Evolutionary conservation across 805 yeast species (phyloP).

Genomic region (Jamesozyma spencerorum): DNA sequence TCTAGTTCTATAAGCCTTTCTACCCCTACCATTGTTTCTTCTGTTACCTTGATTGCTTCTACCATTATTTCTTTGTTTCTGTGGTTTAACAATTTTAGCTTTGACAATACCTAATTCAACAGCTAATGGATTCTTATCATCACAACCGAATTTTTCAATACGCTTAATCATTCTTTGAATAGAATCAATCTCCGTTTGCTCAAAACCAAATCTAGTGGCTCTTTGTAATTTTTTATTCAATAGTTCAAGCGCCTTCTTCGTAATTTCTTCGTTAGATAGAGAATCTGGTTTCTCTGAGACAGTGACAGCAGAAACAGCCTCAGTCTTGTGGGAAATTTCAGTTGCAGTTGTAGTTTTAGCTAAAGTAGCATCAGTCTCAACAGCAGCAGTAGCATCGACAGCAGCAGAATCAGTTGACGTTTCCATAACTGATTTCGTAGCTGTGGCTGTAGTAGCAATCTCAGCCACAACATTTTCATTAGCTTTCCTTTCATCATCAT

Average conservation of each 20-base stretch:
- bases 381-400: neutral
- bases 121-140: conserved; percentile 55
- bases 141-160: conserved; percentile 78
- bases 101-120: conserved; percentile 50
- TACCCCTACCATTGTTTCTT: conserved; percentile 5
- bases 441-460: neutral
- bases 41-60: conserved; percentile 3
- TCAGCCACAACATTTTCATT: neutral
- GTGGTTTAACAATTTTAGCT: conserved; percentile 6
- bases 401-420: conserved; percentile 2
- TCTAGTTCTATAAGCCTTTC: conserved; percentile 1
- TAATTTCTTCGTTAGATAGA: conserved; percentile 60
- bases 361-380: conserved; percentile 5
- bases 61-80: neutral
- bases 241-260: conserved; percentile 56
- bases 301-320: neutral
- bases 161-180: conserved; percentile 40
- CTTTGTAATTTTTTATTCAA: conserved; percentile 60
- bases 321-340: conserved; percentile 3
- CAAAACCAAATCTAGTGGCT: conserved; percentile 71
- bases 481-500: conserved; percentile 7
- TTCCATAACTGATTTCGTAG: no score
- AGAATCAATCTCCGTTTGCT: conserved; percentile 49
- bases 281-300: conserved; percentile 8
- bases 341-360: conserved; percentile 6